Evolutionary conservation across 257 asterid species (phyloP).

Genomic region (Przewalskia tangutica): DNA sequence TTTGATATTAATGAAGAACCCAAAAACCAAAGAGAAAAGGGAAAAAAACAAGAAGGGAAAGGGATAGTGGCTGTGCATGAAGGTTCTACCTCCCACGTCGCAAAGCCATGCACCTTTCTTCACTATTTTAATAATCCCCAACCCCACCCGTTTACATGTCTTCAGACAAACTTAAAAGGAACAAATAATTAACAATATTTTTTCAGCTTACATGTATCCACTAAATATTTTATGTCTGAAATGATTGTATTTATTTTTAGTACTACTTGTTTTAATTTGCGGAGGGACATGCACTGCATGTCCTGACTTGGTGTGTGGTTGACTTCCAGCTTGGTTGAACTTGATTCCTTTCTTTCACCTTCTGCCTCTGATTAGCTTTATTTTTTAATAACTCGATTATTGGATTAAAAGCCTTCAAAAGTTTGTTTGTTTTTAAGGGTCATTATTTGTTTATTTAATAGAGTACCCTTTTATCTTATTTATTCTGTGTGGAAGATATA

Average conservation of each 20-base stretch:
- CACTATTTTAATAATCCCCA: background rate
- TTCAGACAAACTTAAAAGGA: background rate
- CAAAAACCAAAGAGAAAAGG: background rate
- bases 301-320: background rate
- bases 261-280: background rate
- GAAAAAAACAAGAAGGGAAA: background rate
- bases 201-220: background rate
- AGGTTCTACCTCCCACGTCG: background rate
- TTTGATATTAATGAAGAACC: background rate
- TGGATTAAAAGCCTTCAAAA: background rate
- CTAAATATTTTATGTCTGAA: background rate
- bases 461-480: no score
- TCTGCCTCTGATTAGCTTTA: background rate
- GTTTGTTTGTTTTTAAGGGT: background rate
- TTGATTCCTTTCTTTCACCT: background rate
- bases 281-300: background rate
- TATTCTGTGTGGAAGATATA: no score
- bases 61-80: background rate
- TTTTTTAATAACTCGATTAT: background rate
- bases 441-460: background rate
- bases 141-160: background rate
- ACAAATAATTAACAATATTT: background rate
- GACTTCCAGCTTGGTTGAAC: background rate
- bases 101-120: constrained; percentile 1
- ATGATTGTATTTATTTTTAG: background rate